A percentile compares a stretch with the other conserved stretches of the same genome.
Conservation (phyloP, 2,329 filamentous ascomycete genomes). For the Pseudopithomyces chartarum region DNA sequence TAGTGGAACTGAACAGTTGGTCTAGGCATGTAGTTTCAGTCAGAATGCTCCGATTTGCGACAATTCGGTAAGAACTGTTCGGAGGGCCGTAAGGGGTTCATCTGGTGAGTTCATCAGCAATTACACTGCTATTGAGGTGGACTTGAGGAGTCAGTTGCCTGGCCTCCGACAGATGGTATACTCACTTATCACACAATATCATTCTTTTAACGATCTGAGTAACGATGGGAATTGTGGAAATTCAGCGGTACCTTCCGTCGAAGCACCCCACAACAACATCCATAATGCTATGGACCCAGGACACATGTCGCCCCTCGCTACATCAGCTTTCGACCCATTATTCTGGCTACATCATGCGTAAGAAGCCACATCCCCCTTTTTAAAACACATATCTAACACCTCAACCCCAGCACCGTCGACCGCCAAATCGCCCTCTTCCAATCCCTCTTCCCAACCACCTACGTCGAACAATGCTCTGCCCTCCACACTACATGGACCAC, state of each 20-base stretch:
- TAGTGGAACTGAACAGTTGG: background rate
- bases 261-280: conserved; percentile 19
- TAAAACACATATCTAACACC: background rate
- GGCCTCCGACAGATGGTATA: background rate
- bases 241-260: conserved; percentile 9
- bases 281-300: conserved; percentile 53
- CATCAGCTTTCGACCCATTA: conserved; percentile 67
- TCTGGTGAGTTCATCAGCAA: background rate
- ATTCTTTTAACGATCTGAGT: conserved; percentile 16
- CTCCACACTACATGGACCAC: conserved; percentile 37
- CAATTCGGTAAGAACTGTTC: background rate
- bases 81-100: background rate
- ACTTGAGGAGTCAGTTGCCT: background rate
- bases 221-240: conserved; percentile 11
- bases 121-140: background rate
- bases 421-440: conserved; percentile 74
- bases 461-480: conserved; percentile 39
- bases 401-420: conserved; percentile 16
- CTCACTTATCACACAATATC: conserved; percentile 7
- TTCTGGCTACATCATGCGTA: conserved; percentile 58
- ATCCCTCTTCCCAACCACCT: conserved; percentile 47
- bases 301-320: conserved; percentile 70
- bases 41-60: background rate
- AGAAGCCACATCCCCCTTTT: background rate
- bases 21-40: conserved; percentile 46